Evolutionary conservation across 108 stramenopile genomes (phyloP).

Genomic region (Skeletonema tropicum): DNA sequence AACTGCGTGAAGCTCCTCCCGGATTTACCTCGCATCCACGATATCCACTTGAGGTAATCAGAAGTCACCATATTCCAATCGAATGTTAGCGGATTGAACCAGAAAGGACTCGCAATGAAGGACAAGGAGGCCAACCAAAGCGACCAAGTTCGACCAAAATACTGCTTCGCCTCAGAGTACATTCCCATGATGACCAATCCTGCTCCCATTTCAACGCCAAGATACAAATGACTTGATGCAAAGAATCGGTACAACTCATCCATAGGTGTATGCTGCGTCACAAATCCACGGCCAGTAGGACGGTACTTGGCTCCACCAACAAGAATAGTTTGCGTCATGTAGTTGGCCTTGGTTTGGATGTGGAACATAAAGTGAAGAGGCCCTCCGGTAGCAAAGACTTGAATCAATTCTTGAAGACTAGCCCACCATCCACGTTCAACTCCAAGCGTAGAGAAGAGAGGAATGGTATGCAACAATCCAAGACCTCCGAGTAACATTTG

Average conservation of each 20-base stretch:
- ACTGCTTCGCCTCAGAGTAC: conserved; percentile 90
- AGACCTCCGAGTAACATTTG: conserved; percentile 94
- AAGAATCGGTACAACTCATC: conserved; percentile 98
- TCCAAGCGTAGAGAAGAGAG: conserved; percentile 94
- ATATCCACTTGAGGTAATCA: conserved; percentile 86
- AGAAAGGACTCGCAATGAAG: conserved; percentile 98
- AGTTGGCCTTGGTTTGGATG: conserved; percentile 97
- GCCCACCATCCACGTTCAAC: conserved; percentile 95
- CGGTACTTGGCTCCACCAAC: conserved; percentile 98
- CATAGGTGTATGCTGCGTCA: conserved; percentile 95
- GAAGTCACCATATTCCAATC: conserved; percentile 89
- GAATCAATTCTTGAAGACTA: conserved; percentile 84
- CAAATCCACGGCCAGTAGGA: conserved; percentile 98
- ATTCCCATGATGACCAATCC: conserved; percentile 91
- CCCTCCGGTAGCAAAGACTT: conserved; percentile 95
- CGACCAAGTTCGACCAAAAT: conserved; percentile 96
- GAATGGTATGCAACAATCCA: conserved; percentile 96
- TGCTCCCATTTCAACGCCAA: conserved; percentile 94
- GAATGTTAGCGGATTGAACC: conserved; percentile 99
- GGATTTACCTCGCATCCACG: conserved; percentile 90
- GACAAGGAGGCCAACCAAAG: conserved; percentile 95
- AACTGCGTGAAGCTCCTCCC: conserved; percentile 88
- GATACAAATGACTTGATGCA: conserved; percentile 96
- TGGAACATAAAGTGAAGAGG: conserved; percentile 99
- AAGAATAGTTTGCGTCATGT: conserved; percentile 97